These are phyloP conservation scores for Podila verticillata DNA, from an alignment of 192 early-diverging fungal genomes.

Conservation along the genomic window DNA sequence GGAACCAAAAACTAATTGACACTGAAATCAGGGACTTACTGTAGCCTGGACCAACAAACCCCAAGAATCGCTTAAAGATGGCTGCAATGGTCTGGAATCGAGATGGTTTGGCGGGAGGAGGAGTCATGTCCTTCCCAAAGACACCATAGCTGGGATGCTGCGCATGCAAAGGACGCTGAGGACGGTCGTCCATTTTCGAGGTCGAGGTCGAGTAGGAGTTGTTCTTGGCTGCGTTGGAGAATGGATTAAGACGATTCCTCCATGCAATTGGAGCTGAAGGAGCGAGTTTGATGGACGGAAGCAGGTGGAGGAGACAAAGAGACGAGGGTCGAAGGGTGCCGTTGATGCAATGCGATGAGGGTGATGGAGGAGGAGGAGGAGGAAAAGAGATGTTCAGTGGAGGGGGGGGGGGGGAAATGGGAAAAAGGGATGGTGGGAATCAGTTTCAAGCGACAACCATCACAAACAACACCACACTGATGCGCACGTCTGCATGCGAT, in stretches of 20 bases:
- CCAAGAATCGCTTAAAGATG: constrained; percentile 46
- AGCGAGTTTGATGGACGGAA: not conserved
- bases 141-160: not conserved
- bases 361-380: not conserved
- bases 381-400: not conserved
- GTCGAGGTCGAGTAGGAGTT: not conserved
- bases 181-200: too few relatives aligned
- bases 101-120: constrained; percentile 5
- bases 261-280: not conserved
- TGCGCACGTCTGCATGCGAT: too few relatives aligned
- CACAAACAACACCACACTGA: too few relatives aligned
- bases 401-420: not conserved
- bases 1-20: not conserved
- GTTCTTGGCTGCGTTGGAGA: not conserved
- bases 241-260: not conserved
- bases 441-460: not conserved
- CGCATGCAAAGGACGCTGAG: not conserved
- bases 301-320: too few relatives aligned
- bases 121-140: not conserved
- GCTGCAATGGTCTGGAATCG: constrained; percentile 10
- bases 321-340: not conserved
- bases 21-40: constrained; percentile 35
- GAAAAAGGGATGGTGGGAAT: not conserved
- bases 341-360: too few relatives aligned
- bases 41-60: constrained; percentile 58